Base-by-base conservation (phyloP, 257 asterid genomes). In the Fraxinus pennsylvanica region DNA sequence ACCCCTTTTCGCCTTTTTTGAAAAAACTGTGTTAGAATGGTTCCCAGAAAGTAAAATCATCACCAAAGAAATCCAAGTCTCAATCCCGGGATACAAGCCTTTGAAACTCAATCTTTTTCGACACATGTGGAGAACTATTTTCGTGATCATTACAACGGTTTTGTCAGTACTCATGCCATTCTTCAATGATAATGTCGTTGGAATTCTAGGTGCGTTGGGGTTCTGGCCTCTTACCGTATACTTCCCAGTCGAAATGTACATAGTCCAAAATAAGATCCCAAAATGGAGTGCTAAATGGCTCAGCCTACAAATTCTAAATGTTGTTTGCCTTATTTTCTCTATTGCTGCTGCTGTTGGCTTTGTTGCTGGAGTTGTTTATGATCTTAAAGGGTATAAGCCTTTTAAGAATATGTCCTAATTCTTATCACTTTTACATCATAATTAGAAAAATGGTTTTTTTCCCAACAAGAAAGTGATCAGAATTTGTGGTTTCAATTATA, bases 171-270 rank as follows among this genome's bases (percentile, higher is more conserved):
- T 92, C 7, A 29, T 94, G 85, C 98, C 98, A 0, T 92, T 94
- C 86, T 94, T 94, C 77, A 92, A 88, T 13, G 98, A 91, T n/a
- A n/a, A n/a, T 39, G 84, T 94, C 2, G 95, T 91, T 14, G 98
- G 97, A n/a, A 87, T 92, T 14, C 87, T 94, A 12, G 98, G 98
- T 1, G 97, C 98, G 0, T 79, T 92, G 35, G 97, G 97, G 12
- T 92, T 94, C 43, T 94, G 98, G 98, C 98, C 98, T 0, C 79
- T 92, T 0, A 94, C 98, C 0, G 97, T 94, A 1, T 94, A 92
- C 75, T 94, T 87, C 82, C 98, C 98, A 0, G 96, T 94, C 43
- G 98, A 94, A 82, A 94, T 94, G 97, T 92, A 94, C 83, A 88
- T 94, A 22, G 89, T 10, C 21, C 96, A 90, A 66, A 88, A 79